These are phyloP conservation scores for Panaeolus cyanescens DNA, from an alignment of 768 basidiomycete genomes.

Conservation along the genomic window DNA sequence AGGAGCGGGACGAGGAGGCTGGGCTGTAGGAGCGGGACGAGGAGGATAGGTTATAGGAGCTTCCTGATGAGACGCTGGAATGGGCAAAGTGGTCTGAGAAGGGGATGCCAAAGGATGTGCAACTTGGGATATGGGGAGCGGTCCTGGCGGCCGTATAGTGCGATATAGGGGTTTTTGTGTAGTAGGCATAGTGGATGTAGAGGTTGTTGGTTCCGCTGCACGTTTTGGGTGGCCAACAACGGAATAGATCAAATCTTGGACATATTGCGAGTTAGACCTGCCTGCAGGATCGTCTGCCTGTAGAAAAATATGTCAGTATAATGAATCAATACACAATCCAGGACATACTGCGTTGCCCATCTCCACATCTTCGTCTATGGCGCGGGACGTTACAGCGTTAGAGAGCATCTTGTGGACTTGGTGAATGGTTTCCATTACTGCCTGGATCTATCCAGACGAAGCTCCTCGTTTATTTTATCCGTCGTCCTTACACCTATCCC, in stretches of 20 bases:
- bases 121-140: not conserved
- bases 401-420: not conserved
- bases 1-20: too few relatives aligned
- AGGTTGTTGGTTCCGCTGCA: not conserved
- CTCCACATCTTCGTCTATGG: not conserved
- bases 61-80: not conserved
- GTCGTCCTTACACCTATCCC: too few relatives aligned
- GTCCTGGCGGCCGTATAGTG: not conserved
- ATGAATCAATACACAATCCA: too few relatives aligned
- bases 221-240: not conserved
- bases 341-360: too few relatives aligned
- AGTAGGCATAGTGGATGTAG: not conserved
- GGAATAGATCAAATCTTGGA: not conserved
- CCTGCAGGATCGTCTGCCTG: too few relatives aligned
- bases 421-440: too few relatives aligned
- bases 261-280: not conserved
- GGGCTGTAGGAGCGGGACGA: too few relatives aligned
- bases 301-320: too few relatives aligned
- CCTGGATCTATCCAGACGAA: too few relatives aligned
- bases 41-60: too few relatives aligned
- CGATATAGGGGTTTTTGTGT: not conserved
- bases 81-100: not conserved
- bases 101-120: not conserved
- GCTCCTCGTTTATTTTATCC: too few relatives aligned
- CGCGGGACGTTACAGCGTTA: not conserved